A percentile compares a stretch with the other conserved stretches of the same genome.
Evolutionary conservation across 306 rosid genomes (phyloP).

Genomic region (Astragalus glycyphyllos): DNA sequence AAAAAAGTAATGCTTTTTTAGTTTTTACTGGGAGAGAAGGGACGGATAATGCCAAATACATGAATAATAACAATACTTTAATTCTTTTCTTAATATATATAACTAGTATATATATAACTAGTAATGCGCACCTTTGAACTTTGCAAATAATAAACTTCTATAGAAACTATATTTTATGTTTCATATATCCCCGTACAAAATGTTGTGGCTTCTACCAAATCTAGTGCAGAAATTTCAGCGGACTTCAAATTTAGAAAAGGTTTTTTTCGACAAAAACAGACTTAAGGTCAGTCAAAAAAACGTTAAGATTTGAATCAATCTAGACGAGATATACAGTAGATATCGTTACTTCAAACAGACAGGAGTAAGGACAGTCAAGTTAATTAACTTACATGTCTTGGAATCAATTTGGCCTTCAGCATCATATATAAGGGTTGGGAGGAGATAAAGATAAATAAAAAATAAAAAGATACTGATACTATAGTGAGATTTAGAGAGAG

Average conservation of each 20-base stretch:
- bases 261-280: no score
- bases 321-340: constrained; percentile 5
- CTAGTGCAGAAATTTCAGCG: constrained; percentile 1
- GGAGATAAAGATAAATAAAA: no score
- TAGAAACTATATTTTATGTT: constrained; percentile 21
- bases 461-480: no score
- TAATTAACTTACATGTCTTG: no score
- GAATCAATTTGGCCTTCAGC: no score
- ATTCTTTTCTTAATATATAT: not conserved
- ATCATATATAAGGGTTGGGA: no score
- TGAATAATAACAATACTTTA: constrained; percentile 17
- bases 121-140: constrained; percentile 12
- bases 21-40: constrained; percentile 7
- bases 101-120: not conserved
- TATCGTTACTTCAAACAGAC: constrained; percentile 4
- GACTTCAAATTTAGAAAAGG: not conserved
- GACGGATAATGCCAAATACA: constrained; percentile 28
- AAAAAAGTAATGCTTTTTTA: no score
- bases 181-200: constrained; percentile 31
- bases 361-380: constrained; percentile 1
- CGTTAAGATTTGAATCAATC: constrained; percentile 1
- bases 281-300: not conserved
- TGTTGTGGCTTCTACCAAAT: constrained; percentile 8
- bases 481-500: no score
- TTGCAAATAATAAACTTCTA: constrained; percentile 15